Base-by-base conservation (phyloP, 768 basidiomycete genomes). In the Hemileccinum rubropunctum region DNA sequence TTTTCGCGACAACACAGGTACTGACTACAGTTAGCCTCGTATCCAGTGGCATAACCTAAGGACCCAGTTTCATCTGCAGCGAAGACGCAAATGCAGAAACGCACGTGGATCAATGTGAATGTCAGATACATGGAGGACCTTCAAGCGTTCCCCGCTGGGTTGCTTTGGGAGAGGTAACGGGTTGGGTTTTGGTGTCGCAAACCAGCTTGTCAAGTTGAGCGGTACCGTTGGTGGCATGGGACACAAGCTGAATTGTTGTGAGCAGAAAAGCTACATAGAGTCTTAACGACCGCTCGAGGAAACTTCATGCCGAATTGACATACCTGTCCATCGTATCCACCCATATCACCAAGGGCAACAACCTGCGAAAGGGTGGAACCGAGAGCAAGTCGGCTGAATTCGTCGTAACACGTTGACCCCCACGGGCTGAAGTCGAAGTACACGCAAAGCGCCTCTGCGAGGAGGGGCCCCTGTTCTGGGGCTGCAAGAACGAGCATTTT, bases 1-100 rank as follows among this genome's bases (percentile, higher is more conserved):
- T 80, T 77, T 27, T 66, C 58, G 20, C 87, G 75, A 59, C 87
- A 90, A 62, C 87, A 90, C 23, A 79, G 62, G 26, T 77, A 78
- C 23, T 75, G 69, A 15, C 79, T 79, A 63, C 87, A 88, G 58
- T 86, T 84, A 1, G 80, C 84, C 65, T 87, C 86, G 10, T 83
- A 67, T 17, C 83, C 82, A n/a, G 76, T 87, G 9, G 81, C 73
- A 45, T 81, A 88, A 23, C 86, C 83, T 84, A 46, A 18, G 49
- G 4, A 35, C 40, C 26, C 1, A 35, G 44, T 28, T 20, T 20
- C 12, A 27, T 40, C 0, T 6, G 15, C 10, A 28, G n/a, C 23
- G 14, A 28, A 8, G 30, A 13, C 15, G 23, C 23, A 23, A 8
- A n/a, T 5, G 5, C 39, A 4, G 13, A 12, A 40, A 62, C 75